Base-by-base conservation (phyloP, 1,139 yeast species). In the Meyerozyma sp. region DNA sequence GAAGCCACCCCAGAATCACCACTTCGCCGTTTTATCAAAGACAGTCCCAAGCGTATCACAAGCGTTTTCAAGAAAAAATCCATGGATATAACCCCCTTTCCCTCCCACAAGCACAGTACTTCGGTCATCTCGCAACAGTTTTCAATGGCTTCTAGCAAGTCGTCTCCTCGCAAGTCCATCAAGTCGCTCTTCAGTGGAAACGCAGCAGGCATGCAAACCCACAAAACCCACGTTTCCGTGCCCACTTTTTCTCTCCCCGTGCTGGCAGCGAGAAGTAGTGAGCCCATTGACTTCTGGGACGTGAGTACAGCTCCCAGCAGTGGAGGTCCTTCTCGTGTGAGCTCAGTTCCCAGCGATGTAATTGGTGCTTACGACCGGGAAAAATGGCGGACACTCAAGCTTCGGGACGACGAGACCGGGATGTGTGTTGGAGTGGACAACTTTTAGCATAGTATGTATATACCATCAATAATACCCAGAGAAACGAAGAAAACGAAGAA, bases 321-420 rank as follows among this genome's bases (percentile, higher is more conserved):
- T 42, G 30, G 29, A 11, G 42, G 38, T 13, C 45, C 36, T 18
- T 41, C 40, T 20, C 58, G 23, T 28, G 36, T 36, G 42, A 36
- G 21, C 29, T 71, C 80, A 1, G 66, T 77, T 36, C 86, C 85
- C 0, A 72, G 82, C 46, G 81, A 75, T 10, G 81, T 78, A 2
- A 72, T 81, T 43, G 85, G 86, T 0, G 80, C 79, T 54, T 81
- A 81, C 54, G 87, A 81, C 54, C 63, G 74, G 51, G 87, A 81
- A 56, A 81, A 81, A 56, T 81, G 86, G 86, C 63, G 73, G 45
- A 75, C 79, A 0, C 62, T 80, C 47, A 72, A 74, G 14, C 34
- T 30, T 5, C 20, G 16, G 4, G 9, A 16, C 20, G 16, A 30
- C 20, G 34, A 30, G 20, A 13, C 16, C 6, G 23, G 23, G 23